These are phyloP conservation scores for Colletotrichum karsti DNA, from an alignment of 2,329 filamentous ascomycete species.

Conservation along the genomic window DNA sequence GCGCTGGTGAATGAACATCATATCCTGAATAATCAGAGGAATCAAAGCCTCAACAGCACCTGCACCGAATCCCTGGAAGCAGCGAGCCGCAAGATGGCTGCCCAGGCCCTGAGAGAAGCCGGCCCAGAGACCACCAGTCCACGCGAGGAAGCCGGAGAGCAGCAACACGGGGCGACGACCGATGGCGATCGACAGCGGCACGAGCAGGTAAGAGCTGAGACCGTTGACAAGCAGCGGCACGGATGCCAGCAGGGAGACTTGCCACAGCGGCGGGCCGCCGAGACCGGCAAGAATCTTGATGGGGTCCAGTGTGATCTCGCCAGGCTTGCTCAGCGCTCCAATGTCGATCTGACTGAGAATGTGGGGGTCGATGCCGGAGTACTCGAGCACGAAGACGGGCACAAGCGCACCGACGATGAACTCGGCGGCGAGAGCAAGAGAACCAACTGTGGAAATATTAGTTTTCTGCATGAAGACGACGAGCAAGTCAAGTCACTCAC, in stretches of 20 bases:
- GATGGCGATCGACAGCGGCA: slow-evolving; percentile 45
- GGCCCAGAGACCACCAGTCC: slow-evolving; percentile 46
- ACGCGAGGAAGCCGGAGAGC: slow-evolving; percentile 40
- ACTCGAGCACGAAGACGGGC: slow-evolving; percentile 44
- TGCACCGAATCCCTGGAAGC: slow-evolving; percentile 44
- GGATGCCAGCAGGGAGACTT: slow-evolving; percentile 41
- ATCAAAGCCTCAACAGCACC: slow-evolving; percentile 45
- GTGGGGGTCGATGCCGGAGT: slow-evolving; percentile 41
- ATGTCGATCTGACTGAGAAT: slow-evolving; percentile 36
- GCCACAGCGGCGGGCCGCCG: slow-evolving; percentile 38
- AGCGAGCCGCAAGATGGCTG: slow-evolving; percentile 42
- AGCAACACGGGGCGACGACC: slow-evolving; percentile 46
- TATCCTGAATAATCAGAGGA: slow-evolving; percentile 47
- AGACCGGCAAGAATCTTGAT: slow-evolving; percentile 38
- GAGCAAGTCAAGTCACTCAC: slow-evolving; percentile 31
- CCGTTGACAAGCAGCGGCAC: slow-evolving; percentile 45
- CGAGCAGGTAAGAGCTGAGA: slow-evolving; percentile 43
- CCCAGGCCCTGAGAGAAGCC: slow-evolving; percentile 39
- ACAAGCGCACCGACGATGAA: slow-evolving; percentile 39
- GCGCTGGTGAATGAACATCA: slow-evolving; percentile 48
- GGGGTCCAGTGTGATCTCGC: slow-evolving; percentile 34
- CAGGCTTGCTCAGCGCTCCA: slow-evolving; percentile 23
- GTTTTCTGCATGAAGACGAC: not conserved
- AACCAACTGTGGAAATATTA: slow-evolving; percentile 21
- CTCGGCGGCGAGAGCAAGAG: slow-evolving; percentile 29